phyloP scores from a whole-genome alignment of 495 filamentous ascomycete species.

The Aspergillus sclerotiicarbonarius region DNA sequence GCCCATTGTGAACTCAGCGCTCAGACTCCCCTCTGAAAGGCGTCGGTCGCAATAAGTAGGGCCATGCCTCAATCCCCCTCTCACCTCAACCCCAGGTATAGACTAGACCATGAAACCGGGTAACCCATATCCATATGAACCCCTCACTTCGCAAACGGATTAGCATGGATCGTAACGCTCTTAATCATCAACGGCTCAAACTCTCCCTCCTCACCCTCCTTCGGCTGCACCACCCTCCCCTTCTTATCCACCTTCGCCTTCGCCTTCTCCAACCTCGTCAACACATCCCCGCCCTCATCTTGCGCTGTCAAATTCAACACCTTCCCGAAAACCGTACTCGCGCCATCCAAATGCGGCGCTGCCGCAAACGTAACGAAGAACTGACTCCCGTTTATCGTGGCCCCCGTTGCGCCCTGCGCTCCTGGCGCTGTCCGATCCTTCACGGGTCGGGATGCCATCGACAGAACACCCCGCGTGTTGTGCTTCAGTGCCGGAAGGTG shows the following conservation, averaged over 20 bases:
- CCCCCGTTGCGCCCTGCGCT: slow-evolving; percentile 47
- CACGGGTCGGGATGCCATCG: slow-evolving; percentile 81
- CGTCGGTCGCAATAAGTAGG: too few relatives aligned
- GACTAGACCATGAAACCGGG: background rate
- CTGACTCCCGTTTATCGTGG: slow-evolving; percentile 87
- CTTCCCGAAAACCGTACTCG: slow-evolving; percentile 91
- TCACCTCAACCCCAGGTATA: background rate
- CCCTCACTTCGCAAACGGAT: slow-evolving; percentile 75
- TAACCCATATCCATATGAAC: too few relatives aligned
- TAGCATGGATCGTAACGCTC: slow-evolving; percentile 85
- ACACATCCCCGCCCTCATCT: slow-evolving; percentile 46
- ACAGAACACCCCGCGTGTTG: slow-evolving; percentile 80
- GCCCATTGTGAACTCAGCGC: too few relatives aligned
- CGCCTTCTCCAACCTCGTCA: slow-evolving; percentile 65
- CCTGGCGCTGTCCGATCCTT: slow-evolving; percentile 55
- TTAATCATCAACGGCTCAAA: slow-evolving; percentile 64
- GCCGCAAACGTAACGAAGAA: slow-evolving; percentile 88
- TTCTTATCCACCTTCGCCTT: slow-evolving; percentile 90
- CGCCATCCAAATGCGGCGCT: slow-evolving; percentile 88
- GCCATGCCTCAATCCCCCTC: background rate
- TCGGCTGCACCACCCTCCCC: slow-evolving; percentile 63
- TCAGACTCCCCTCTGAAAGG: too few relatives aligned
- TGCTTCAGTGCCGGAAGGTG: slow-evolving; percentile 73
- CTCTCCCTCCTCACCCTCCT: slow-evolving; percentile 40
- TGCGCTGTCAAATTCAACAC: slow-evolving; percentile 53